A percentile compares a stretch with the other conserved stretches of the same genome.
Evolutionary conservation across 176 grass and related monocot genomes (phyloP).

Genomic region (Zizania latifolia): DNA sequence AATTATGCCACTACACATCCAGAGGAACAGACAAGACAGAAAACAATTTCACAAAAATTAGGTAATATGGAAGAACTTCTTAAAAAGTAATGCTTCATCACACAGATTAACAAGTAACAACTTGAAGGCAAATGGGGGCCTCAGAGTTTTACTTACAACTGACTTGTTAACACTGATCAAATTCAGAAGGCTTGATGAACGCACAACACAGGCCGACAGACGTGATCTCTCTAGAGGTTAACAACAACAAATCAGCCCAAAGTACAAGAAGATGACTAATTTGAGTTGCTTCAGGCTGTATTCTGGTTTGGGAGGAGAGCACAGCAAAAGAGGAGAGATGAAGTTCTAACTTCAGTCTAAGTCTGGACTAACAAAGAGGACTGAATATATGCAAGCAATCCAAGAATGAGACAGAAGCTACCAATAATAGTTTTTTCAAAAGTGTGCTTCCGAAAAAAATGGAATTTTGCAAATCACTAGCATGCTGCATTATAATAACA

Average conservation of each 20-base stretch:
- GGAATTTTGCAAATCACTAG: not conserved
- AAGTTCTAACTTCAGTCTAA: not conserved
- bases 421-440: slow-evolving; percentile 9
- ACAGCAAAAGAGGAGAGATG: not conserved
- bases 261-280: not conserved
- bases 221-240: not conserved
- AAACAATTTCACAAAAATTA: not conserved
- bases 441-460: not conserved
- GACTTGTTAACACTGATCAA: not conserved
- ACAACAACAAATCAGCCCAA: not conserved
- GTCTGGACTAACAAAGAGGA: slow-evolving; percentile 1
- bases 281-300: not conserved
- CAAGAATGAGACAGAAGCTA: slow-evolving; percentile 7
- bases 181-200: not conserved
- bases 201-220: not conserved
- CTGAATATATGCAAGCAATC: slow-evolving; percentile 30
- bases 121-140: not conserved
- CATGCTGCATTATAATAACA: not conserved
- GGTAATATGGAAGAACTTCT: not conserved
- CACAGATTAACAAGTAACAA: not conserved
- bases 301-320: not conserved
- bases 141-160: not conserved
- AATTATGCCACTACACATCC: not conserved
- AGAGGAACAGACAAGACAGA: not conserved
- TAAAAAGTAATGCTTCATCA: not conserved